Conservation (phyloP, 208 protist species). For the Leishmania amazonensis region DNA sequence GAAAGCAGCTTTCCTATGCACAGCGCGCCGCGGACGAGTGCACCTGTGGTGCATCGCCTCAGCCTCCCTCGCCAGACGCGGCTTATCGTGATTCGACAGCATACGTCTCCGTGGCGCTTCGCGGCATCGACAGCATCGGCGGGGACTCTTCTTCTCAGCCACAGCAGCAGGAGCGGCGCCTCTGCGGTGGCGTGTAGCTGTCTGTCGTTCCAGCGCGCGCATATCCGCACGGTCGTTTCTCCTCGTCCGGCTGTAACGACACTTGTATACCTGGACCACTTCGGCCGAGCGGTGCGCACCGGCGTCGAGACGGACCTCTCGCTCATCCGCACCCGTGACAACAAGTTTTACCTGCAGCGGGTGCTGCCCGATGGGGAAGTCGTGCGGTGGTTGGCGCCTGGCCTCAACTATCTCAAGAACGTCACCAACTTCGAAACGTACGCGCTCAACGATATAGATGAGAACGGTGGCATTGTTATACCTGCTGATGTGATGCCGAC, state of each 20-base stretch:
- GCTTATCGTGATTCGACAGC: neutral
- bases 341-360: slow-evolving; percentile 92
- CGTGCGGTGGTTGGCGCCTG: slow-evolving; percentile 80
- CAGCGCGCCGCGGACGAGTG: neutral
- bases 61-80: neutral
- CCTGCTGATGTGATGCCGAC: slow-evolving; percentile 82
- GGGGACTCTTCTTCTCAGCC: neutral
- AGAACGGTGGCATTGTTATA: slow-evolving; percentile 84
- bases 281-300: slow-evolving; percentile 57
- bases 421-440: slow-evolving; percentile 91
- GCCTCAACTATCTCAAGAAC: slow-evolving; percentile 82
- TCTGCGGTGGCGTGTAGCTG: neutral
- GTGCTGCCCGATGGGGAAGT: slow-evolving; percentile 79
- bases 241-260: slow-evolving; percentile 83
- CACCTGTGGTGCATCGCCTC: neutral
- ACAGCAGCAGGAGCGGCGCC: slow-evolving; percentile 4
- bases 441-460: slow-evolving; percentile 85
- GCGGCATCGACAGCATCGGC: neutral
- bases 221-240: slow-evolving; percentile 82
- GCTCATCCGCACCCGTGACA: slow-evolving; percentile 86
- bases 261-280: slow-evolving; percentile 77
- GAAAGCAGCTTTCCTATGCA: slow-evolving; percentile 3
- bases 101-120: neutral
- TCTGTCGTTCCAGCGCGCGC: slow-evolving; percentile 7
- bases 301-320: slow-evolving; percentile 75